These are phyloP conservation scores for Pisolithus tinctorius DNA, from an alignment of 768 basidiomycete genomes.

Conservation along the genomic window DNA sequence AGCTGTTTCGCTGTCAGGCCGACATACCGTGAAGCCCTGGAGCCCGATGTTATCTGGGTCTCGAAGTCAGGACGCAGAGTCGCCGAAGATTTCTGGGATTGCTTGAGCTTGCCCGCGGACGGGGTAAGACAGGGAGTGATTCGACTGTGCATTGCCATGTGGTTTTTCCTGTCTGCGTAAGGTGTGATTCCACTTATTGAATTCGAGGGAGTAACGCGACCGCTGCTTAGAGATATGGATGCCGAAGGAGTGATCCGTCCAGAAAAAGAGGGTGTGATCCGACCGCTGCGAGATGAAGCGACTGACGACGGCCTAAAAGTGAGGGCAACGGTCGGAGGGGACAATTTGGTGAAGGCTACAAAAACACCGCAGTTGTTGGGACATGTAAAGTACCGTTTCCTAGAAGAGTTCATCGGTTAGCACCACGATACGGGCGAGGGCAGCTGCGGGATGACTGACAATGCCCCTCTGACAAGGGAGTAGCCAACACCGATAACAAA, in stretches of 20 bases:
- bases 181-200: constrained; percentile 39
- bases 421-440: background rate
- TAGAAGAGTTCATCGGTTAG: constrained; percentile 25
- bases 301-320: constrained; percentile 70
- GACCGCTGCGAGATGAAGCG: constrained; percentile 57
- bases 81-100: constrained; percentile 27
- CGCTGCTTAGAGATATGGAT: constrained; percentile 30
- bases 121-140: constrained; percentile 38
- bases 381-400: constrained; percentile 81
- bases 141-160: constrained; percentile 34
- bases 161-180: constrained; percentile 25
- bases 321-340: constrained; percentile 60
- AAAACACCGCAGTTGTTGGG: constrained; percentile 88
- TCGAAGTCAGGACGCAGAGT: constrained; percentile 19
- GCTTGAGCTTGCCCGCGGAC: constrained; percentile 26
- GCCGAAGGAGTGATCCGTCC: constrained; percentile 42
- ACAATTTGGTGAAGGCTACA: constrained; percentile 75
- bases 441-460: background rate
- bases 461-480: background rate
- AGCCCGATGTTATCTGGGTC: constrained; percentile 65
- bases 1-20: constrained; percentile 83
- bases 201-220: constrained; percentile 53
- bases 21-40: constrained; percentile 78
- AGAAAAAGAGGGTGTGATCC: constrained; percentile 37
- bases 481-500: constrained; percentile 7